A percentile compares a stretch with the other conserved stretches of the same genome.
Conservation (phyloP, 306 rosid species). For the Cucurbita moschata region DNA sequence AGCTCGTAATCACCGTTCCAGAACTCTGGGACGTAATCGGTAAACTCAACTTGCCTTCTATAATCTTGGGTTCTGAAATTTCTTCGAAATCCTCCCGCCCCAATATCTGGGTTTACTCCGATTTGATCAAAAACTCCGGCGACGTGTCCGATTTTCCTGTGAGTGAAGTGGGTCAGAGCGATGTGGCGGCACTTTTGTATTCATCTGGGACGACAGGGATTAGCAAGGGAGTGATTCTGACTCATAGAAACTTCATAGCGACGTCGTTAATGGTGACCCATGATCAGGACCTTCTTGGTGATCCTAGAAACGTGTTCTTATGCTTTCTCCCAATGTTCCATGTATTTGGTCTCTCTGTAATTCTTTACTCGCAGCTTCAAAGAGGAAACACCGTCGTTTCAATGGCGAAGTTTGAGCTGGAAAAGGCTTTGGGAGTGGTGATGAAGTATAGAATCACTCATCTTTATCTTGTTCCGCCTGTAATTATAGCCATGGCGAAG, state of each 20-base stretch:
- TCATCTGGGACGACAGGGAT: constrained; percentile 41
- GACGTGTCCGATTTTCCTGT: neutral
- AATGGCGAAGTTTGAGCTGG: constrained; percentile 19
- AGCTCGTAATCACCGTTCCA: constrained; percentile 16
- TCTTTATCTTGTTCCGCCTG: constrained; percentile 26
- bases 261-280: constrained; percentile 13
- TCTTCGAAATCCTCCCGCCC: neutral
- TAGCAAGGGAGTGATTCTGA: constrained; percentile 36
- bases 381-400: constrained; percentile 29
- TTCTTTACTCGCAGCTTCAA: constrained; percentile 21
- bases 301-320: constrained; percentile 19
- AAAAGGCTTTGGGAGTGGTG: constrained; percentile 19
- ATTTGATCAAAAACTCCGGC: constrained; percentile 10
- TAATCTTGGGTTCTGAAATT: constrained; percentile 4
- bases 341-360: constrained; percentile 17
- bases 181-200: constrained; percentile 31
- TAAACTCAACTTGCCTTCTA: constrained; percentile 9
- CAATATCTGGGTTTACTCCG: constrained; percentile 9
- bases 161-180: constrained; percentile 9
- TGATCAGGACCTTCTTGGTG: constrained; percentile 22
- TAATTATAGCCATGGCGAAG: constrained; percentile 20
- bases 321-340: constrained; percentile 38
- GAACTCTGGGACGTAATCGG: constrained; percentile 13
- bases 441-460: constrained; percentile 23
- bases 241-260: constrained; percentile 33